Conservation (phyloP, 805 yeast species). For the Starmerella sp. region DNA sequence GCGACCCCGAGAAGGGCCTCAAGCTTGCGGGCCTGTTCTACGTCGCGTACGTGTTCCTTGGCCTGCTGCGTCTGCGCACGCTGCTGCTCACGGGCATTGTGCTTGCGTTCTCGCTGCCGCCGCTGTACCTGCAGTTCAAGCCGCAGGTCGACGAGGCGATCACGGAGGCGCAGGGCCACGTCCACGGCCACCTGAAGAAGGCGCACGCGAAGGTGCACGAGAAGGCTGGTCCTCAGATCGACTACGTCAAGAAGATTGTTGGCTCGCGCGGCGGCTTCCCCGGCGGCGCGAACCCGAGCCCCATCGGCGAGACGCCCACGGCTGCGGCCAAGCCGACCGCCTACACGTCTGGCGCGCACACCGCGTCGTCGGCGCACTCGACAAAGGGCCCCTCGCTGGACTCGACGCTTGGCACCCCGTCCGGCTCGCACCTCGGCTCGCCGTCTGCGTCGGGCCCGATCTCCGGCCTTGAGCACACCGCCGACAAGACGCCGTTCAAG, state of each 20-base stretch:
- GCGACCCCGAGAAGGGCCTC: conserved; percentile 35
- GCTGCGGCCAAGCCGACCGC: conserved; percentile 24
- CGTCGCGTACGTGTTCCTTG: conserved; percentile 57
- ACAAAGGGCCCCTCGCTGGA: not conserved
- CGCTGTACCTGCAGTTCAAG: conserved; percentile 60
- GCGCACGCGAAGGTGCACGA: conserved; percentile 23
- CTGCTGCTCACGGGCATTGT: conserved; percentile 48
- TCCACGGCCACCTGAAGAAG: conserved; percentile 21
- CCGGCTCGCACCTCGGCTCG: not conserved
- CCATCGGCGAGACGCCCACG: conserved; percentile 22
- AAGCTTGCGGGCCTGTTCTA: conserved; percentile 66
- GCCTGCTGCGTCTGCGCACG: conserved; percentile 63
- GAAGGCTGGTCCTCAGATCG: conserved; percentile 31
- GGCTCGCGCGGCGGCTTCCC: conserved; percentile 32
- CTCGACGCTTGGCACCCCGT: conserved; percentile 1
- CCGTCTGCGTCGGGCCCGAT: not conserved
- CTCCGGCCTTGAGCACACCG: not conserved
- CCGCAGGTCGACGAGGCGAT: conserved; percentile 53
- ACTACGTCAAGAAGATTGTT: conserved; percentile 24
- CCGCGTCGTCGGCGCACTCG: conserved; percentile 1
- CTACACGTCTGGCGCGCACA: conserved; percentile 16
- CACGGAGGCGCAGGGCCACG: conserved; percentile 21
- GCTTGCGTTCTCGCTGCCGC: conserved; percentile 63
- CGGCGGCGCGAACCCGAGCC: conserved; percentile 14
- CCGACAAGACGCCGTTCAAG: not conserved